These are phyloP conservation scores for Pilaira anomala DNA, from an alignment of 192 early-diverging fungal genomes.

Conservation along the genomic window DNA sequence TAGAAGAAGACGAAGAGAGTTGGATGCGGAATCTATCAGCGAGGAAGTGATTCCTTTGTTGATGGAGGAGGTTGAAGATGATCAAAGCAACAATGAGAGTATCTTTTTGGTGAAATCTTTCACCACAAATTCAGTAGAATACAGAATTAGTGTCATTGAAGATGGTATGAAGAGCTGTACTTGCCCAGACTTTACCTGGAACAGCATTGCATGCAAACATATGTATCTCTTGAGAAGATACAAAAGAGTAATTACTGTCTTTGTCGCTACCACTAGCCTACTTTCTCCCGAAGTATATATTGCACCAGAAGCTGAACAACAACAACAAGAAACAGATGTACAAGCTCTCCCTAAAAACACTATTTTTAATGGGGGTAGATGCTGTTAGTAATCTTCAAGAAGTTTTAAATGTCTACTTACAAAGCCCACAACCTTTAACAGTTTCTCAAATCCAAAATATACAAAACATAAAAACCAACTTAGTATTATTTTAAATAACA, in stretches of 20 bases:
- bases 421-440: not conserved
- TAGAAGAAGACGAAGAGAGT: slow-evolving; percentile 3
- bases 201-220: not conserved
- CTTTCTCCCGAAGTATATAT: not conserved
- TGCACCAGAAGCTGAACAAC: not conserved
- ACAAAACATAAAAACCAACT: not conserved
- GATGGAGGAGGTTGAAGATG: not conserved
- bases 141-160: not conserved
- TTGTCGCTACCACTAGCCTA: not conserved
- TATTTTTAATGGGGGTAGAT: not conserved
- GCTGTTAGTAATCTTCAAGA: not conserved
- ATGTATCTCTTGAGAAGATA: not conserved
- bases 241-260: not conserved
- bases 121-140: not conserved
- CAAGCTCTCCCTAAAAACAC: not conserved
- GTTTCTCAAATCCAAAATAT: not conserved
- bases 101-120: not conserved
- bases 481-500: not conserved
- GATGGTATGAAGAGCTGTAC: not conserved
- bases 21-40: not conserved
- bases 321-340: not conserved
- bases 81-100: not conserved
- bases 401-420: not conserved
- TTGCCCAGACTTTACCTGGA: not conserved
- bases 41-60: not conserved